These are phyloP conservation scores for Ganoderma lingzhi DNA, from an alignment of 1,284 basidiomycete genomes.

Conservation along the genomic window DNA sequence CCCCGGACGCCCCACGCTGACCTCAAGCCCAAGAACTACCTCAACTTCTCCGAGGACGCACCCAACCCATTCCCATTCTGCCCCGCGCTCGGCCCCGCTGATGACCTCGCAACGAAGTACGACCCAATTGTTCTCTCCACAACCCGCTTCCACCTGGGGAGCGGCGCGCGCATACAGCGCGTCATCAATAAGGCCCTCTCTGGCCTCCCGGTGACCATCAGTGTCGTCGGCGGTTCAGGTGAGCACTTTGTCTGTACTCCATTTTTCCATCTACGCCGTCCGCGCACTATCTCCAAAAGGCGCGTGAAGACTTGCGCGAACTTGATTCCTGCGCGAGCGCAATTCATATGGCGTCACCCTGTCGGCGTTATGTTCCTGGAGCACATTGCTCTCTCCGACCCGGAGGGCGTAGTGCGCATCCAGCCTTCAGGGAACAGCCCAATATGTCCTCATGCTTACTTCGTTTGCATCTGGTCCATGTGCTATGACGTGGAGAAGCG, in stretches of 20 bases:
- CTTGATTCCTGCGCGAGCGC: neutral
- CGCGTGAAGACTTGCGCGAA: neutral
- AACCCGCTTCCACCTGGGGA: conserved; percentile 83
- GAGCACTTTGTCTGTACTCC: conserved; percentile 42
- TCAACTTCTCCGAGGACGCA: conserved; percentile 64
- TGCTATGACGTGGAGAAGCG: conserved; percentile 11
- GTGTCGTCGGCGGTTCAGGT: conserved; percentile 91
- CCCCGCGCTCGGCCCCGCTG: conserved; percentile 84
- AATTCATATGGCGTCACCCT: neutral
- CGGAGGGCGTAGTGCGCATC: conserved; percentile 22
- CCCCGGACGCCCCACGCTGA: conserved; percentile 55
- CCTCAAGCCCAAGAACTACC: conserved; percentile 73
- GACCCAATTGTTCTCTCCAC: conserved; percentile 80
- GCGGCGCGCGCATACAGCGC: conserved; percentile 83
- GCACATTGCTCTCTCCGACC: conserved; percentile 1
- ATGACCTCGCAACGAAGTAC: conserved; percentile 81
- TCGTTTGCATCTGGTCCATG: conserved; percentile 15
- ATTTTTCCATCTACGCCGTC: conserved; percentile 9
- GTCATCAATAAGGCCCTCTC: conserved; percentile 87
- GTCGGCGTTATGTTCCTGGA: conserved; percentile 10
- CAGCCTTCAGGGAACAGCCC: neutral
- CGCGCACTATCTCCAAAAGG: conserved; percentile 1
- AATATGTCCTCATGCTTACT: conserved; percentile 17
- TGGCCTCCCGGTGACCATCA: conserved; percentile 90
- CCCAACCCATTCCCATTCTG: conserved; percentile 86